A percentile compares a stretch with the other conserved stretches of the same genome.
These are phyloP conservation scores for Dipodascus geniculatus DNA, from an alignment of 805 yeast genomes.

Conservation along the genomic window DNA sequence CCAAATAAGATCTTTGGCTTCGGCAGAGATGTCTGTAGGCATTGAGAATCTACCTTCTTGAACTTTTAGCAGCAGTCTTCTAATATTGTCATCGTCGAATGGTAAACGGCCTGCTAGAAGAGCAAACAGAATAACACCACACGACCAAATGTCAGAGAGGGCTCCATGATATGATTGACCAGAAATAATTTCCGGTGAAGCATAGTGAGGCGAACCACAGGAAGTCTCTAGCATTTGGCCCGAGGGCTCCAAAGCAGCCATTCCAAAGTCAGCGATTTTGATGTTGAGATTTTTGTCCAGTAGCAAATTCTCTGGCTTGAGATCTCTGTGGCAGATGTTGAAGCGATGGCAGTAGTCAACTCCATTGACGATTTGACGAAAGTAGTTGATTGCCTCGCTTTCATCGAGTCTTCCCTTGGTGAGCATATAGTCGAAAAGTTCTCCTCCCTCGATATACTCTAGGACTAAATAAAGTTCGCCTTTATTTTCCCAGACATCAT, in stretches of 20 bases:
- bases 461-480: constrained; percentile 72
- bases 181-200: constrained; percentile 94
- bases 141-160: constrained; percentile 96
- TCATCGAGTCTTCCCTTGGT: constrained; percentile 84
- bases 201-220: constrained; percentile 99
- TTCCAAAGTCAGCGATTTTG: constrained; percentile 96
- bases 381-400: constrained; percentile 79
- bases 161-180: constrained; percentile 94
- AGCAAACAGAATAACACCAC: constrained; percentile 93
- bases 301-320: constrained; percentile 70
- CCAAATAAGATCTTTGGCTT: constrained; percentile 78
- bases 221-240: constrained; percentile 82
- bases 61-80: constrained; percentile 77
- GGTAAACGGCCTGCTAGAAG: constrained; percentile 90
- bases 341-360: constrained; percentile 77
- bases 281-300: constrained; percentile 78
- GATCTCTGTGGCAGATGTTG: constrained; percentile 74
- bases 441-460: constrained; percentile 97
- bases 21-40: constrained; percentile 67
- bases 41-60: constrained; percentile 79
- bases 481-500: constrained; percentile 97
- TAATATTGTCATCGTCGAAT: constrained; percentile 90
- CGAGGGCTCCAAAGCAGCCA: constrained; percentile 85
- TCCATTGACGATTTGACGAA: constrained; percentile 75
- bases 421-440: constrained; percentile 81